Percentiles rank a stretch among this genome's conserved stretches.
These are phyloP conservation scores for Hericium coralloides DNA, from an alignment of 768 basidiomycete genomes.

Conservation along the genomic window DNA sequence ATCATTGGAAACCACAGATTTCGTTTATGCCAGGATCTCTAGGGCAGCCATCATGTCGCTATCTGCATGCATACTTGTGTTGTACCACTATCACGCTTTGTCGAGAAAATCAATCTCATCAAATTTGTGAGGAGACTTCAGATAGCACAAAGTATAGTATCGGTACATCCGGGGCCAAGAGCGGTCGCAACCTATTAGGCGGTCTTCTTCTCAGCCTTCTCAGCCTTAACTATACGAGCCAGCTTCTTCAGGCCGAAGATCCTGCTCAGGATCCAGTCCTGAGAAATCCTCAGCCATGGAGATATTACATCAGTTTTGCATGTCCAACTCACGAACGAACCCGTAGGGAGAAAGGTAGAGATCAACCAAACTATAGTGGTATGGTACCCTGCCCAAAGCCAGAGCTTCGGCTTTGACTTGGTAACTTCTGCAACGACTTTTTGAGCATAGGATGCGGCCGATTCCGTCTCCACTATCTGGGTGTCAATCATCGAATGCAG, in stretches of 20 bases:
- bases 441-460: neutral
- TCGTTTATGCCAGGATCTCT: neutral
- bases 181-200: neutral
- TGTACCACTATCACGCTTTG: slow-evolving; percentile 9
- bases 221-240: neutral
- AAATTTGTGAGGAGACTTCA: neutral
- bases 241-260: neutral
- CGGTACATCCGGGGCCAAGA: no score
- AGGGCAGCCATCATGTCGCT: slow-evolving; percentile 3
- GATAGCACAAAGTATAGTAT: no score
- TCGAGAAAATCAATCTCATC: neutral
- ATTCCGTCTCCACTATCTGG: neutral
- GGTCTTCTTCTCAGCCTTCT: neutral
- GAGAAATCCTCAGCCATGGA: neutral
- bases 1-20: no score
- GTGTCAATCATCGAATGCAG: neutral
- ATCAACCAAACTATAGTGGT: neutral
- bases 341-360: neutral
- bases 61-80: slow-evolving; percentile 3
- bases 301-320: neutral
- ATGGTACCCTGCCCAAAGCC: neutral
- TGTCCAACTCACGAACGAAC: neutral
- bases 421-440: neutral
- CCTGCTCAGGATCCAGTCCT: neutral
- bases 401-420: neutral